phyloP scores from a whole-genome alignment of 495 filamentous ascomycete genomes.

The Lichina pygmaea region DNA sequence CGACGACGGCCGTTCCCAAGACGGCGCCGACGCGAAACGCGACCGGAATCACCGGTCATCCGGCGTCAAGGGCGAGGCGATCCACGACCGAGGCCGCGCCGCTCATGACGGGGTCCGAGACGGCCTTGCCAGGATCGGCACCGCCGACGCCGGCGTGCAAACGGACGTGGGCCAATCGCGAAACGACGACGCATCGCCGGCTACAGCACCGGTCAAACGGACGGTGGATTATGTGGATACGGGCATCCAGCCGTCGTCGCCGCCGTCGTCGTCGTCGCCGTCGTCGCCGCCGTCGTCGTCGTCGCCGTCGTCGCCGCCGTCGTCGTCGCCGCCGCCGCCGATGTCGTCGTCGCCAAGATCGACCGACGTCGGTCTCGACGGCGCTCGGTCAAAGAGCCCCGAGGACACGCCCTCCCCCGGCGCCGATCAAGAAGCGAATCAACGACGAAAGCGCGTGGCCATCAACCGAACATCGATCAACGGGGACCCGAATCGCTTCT shows the following conservation, averaged over 20 bases:
- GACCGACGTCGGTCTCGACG: not conserved
- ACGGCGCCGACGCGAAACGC: too few relatives aligned
- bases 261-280: conserved; percentile 28
- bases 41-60: too few relatives aligned
- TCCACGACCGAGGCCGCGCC: too few relatives aligned
- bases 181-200: not conserved
- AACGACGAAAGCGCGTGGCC: conserved; percentile 34
- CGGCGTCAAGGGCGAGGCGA: too few relatives aligned
- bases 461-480: not conserved
- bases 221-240: conserved; percentile 32
- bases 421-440: conserved; percentile 40
- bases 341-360: not conserved
- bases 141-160: not conserved
- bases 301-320: not conserved
- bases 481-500: not conserved
- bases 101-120: too few relatives aligned
- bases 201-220: not conserved
- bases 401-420: conserved; percentile 11
- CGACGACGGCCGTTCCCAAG: too few relatives aligned
- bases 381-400: not conserved
- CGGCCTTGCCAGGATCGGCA: too few relatives aligned
- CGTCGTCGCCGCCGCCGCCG: conserved; percentile 6
- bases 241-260: conserved; percentile 64
- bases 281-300: not conserved
- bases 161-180: not conserved